These are phyloP conservation scores for Guyanaporus albipodus DNA, from an alignment of 768 basidiomycete genomes.

Conservation along the genomic window DNA sequence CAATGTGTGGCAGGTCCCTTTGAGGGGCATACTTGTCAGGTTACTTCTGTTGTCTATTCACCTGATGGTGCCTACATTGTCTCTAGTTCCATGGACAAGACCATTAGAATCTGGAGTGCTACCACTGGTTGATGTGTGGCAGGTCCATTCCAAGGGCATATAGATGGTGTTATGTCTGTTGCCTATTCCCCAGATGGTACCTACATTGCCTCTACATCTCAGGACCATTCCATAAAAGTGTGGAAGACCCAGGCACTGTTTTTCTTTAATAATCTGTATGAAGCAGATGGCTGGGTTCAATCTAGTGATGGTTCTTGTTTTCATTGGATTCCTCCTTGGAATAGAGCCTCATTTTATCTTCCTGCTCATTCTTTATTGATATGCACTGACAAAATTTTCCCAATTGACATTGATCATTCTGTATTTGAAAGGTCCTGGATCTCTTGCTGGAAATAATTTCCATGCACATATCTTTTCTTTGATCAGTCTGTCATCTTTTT, in stretches of 20 bases:
- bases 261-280: neutral
- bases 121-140: too few species aligned
- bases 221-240: neutral
- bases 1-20: neutral
- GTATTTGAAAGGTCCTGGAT: neutral
- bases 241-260: neutral
- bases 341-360: neutral
- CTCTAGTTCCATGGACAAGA: too few species aligned
- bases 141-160: too few species aligned
- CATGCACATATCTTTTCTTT: too few species aligned
- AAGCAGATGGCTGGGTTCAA: neutral
- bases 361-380: neutral
- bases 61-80: too few species aligned
- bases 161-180: too few species aligned
- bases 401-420: neutral
- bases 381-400: neutral
- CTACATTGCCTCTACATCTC: neutral
- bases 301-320: neutral
- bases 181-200: too few species aligned
- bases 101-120: too few species aligned
- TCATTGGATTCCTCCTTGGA: neutral
- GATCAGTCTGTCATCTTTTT: too few species aligned
- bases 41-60: too few species aligned
- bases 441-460: neutral
- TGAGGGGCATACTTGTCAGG: neutral